Percentiles rank a stretch among this genome's conserved stretches.
phyloP scores from a whole-genome alignment of 495 filamentous ascomycete genomes.

The Jackrogersella minutella region DNA sequence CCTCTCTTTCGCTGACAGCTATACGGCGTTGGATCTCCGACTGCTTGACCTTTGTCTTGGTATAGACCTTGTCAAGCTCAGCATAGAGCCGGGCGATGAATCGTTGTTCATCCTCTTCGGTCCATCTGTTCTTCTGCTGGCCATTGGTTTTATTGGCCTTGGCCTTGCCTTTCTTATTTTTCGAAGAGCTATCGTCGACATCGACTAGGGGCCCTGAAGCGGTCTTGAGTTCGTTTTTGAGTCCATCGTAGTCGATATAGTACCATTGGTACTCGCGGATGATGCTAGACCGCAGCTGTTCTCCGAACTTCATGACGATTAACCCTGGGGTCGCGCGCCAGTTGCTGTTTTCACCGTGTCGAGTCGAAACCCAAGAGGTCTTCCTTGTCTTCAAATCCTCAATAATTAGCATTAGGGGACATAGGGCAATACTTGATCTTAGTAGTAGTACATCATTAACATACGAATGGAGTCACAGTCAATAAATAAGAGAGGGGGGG shows the following conservation, averaged over 20 bases:
- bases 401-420: conserved; percentile 56
- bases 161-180: conserved; percentile 52
- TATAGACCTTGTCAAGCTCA: conserved; percentile 96
- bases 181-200: conserved; percentile 39
- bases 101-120: conserved; percentile 86
- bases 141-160: conserved; percentile 62
- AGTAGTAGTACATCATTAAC: conserved; percentile 9
- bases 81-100: conserved; percentile 88
- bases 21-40: conserved; percentile 93
- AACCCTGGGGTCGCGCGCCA: conserved; percentile 50
- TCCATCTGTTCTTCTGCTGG: conserved; percentile 69
- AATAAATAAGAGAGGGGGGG: conserved; percentile 11
- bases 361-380: conserved; percentile 43
- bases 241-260: conserved; percentile 95
- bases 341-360: conserved; percentile 26
- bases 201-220: conserved; percentile 62
- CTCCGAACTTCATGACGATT: conserved; percentile 84
- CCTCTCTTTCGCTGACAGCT: conserved; percentile 83
- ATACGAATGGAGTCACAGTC: conserved; percentile 17
- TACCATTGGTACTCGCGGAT: conserved; percentile 96
- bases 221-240: conserved; percentile 86
- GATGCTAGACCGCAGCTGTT: conserved; percentile 90
- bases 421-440: not conserved
- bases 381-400: conserved; percentile 55
- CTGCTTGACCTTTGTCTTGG: conserved; percentile 94